Conservation (phyloP, 148 eudicot species). For the Amaranthus palmeri region DNA sequence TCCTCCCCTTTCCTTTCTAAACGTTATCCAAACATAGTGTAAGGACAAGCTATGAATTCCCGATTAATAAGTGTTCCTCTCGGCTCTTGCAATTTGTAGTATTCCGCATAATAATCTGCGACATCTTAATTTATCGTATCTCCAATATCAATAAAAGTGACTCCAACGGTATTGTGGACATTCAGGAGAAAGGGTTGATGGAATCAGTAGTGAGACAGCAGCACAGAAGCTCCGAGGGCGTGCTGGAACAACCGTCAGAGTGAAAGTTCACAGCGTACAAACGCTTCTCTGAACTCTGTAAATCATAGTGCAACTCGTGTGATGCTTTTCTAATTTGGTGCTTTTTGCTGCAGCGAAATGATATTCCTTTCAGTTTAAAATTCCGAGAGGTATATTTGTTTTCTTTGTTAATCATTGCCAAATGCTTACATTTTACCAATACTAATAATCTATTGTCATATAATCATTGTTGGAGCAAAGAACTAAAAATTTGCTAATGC, state of each 20-base stretch:
- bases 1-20: too few species aligned
- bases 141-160: background rate
- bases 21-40: background rate
- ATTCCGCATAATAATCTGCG: background rate
- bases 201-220: slow-evolving; percentile 78
- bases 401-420: slow-evolving; percentile 7
- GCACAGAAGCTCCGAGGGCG: slow-evolving; percentile 93
- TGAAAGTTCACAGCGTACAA: slow-evolving; percentile 72
- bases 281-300: background rate
- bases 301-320: background rate
- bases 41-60: background rate
- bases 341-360: slow-evolving; percentile 48
- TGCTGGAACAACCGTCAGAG: slow-evolving; percentile 79
- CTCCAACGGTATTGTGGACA: slow-evolving; percentile 12
- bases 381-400: slow-evolving; percentile 58
- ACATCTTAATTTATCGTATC: background rate
- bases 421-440: background rate
- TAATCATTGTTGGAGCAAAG: background rate
- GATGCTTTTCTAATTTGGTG: slow-evolving; percentile 4
- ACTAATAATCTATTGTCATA: background rate
- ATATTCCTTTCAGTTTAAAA: slow-evolving; percentile 28
- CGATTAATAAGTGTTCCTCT: background rate
- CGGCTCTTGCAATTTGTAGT: background rate
- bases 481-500: too few species aligned
- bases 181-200: slow-evolving; percentile 74